These are phyloP conservation scores for Termitomyces sp. DNA, from an alignment of 768 basidiomycete species.

Conservation along the genomic window DNA sequence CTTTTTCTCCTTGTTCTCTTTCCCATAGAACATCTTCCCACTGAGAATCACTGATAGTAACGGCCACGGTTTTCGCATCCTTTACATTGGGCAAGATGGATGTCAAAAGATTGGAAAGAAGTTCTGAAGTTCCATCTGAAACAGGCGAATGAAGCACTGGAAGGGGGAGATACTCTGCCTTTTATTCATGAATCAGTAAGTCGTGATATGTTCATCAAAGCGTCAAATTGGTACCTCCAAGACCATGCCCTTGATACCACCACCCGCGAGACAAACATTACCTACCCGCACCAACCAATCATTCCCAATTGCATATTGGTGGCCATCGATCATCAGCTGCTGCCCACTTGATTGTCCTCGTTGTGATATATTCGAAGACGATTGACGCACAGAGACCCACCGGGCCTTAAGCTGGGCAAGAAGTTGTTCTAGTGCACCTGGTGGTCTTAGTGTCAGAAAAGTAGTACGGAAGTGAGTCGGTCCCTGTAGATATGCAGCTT, in stretches of 20 bases:
- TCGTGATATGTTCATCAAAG: neutral
- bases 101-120: slow-evolving; percentile 69
- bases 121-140: slow-evolving; percentile 63
- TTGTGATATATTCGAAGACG: slow-evolving; percentile 29
- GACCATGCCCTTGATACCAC: slow-evolving; percentile 77
- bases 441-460: slow-evolving; percentile 69
- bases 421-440: slow-evolving; percentile 70
- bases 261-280: slow-evolving; percentile 71
- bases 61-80: slow-evolving; percentile 71
- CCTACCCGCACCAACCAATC: slow-evolving; percentile 82
- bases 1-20: slow-evolving; percentile 53
- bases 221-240: slow-evolving; percentile 49
- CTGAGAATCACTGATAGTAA: slow-evolving; percentile 70
- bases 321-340: slow-evolving; percentile 69
- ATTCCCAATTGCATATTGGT: slow-evolving; percentile 67
- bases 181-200: slow-evolving; percentile 1
- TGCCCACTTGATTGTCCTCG: slow-evolving; percentile 45
- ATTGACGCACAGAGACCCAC: slow-evolving; percentile 67
- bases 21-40: slow-evolving; percentile 83
- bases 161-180: slow-evolving; percentile 83
- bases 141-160: slow-evolving; percentile 60
- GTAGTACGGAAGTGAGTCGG: slow-evolving; percentile 71
- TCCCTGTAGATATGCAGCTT: slow-evolving; percentile 35
- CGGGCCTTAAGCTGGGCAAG: slow-evolving; percentile 68
- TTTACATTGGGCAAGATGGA: slow-evolving; percentile 69